These are phyloP conservation scores for Wolfiporia cocos DNA, from an alignment of 1,284 basidiomycete genomes.

Conservation along the genomic window DNA sequence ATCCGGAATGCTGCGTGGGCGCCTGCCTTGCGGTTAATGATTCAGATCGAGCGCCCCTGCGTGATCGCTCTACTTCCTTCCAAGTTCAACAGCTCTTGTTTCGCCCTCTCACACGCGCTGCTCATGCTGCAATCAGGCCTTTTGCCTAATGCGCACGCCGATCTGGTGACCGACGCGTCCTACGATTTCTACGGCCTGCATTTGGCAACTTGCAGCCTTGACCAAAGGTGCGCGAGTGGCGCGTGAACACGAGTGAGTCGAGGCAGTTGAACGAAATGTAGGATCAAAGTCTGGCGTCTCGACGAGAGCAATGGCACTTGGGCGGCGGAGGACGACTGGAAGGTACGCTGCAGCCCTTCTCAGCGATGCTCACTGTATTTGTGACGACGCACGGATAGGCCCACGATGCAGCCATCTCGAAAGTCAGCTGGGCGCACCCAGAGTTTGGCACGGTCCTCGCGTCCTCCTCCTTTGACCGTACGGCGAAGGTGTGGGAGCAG, in stretches of 20 bases:
- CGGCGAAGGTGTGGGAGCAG: slow-evolving; percentile 89
- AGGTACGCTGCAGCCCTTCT: slow-evolving; percentile 41
- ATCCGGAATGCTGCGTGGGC: too few species aligned
- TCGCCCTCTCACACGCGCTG: not conserved
- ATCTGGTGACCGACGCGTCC: slow-evolving; percentile 76
- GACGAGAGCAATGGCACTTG: slow-evolving; percentile 67
- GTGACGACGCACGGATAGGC: slow-evolving; percentile 57
- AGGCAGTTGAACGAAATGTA: too few species aligned
- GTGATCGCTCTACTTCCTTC: too few species aligned
- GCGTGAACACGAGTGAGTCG: too few species aligned
- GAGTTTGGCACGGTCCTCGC: slow-evolving; percentile 84
- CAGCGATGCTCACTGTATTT: not conserved
- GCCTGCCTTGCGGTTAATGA: too few species aligned
- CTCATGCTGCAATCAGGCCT: slow-evolving; percentile 71
- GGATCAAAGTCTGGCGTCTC: slow-evolving; percentile 80
- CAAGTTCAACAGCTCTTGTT: too few species aligned
- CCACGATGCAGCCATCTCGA: slow-evolving; percentile 82
- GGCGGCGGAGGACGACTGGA: slow-evolving; percentile 83
- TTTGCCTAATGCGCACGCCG: slow-evolving; percentile 68
- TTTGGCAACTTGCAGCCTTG: slow-evolving; percentile 71
- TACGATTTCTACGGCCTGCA: slow-evolving; percentile 89
- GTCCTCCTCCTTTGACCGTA: slow-evolving; percentile 82
- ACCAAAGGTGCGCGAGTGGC: slow-evolving; percentile 52
- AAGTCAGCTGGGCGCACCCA: slow-evolving; percentile 85
- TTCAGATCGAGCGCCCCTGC: too few species aligned